phyloP scores from a whole-genome alignment of 2,329 filamentous ascomycete genomes.

The Penicillium decumbens region DNA sequence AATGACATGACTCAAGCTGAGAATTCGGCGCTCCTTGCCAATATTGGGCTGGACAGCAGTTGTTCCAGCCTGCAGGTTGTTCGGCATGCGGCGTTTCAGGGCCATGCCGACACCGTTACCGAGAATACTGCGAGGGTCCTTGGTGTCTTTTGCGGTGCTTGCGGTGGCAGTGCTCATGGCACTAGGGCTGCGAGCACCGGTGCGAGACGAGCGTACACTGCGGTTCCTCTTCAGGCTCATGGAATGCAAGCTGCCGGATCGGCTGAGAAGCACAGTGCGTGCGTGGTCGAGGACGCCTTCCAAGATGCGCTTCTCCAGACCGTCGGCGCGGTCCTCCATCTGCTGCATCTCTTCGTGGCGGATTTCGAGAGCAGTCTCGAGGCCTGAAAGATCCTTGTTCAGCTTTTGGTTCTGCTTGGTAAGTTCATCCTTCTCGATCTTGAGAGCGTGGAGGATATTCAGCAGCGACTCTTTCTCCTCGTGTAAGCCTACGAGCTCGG shows the following conservation, averaged over 20 bases:
- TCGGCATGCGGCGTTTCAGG: conserved; percentile 50
- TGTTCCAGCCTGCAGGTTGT: conserved; percentile 39
- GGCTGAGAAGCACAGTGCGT: conserved; percentile 70
- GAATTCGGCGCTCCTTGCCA: conserved; percentile 67
- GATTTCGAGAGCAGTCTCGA: conserved; percentile 84
- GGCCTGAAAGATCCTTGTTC: conserved; percentile 77
- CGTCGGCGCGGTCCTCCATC: conserved; percentile 86
- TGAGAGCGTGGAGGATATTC: conserved; percentile 49
- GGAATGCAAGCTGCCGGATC: conserved; percentile 53
- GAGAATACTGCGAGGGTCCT: conserved; percentile 35
- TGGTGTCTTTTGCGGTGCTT: conserved; percentile 33
- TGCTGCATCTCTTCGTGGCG: conserved; percentile 84
- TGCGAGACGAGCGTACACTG: conserved; percentile 34
- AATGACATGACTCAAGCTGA: conserved; percentile 85
- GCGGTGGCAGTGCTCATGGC: conserved; percentile 25
- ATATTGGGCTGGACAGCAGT: conserved; percentile 44
- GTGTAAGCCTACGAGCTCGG: conserved; percentile 47
- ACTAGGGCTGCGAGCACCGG: conserved; percentile 32
- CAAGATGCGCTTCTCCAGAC: conserved; percentile 83
- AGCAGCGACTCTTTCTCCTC: conserved; percentile 62
- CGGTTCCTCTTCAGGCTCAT: conserved; percentile 52
- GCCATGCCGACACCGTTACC: conserved; percentile 46
- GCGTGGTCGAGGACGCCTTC: conserved; percentile 97
- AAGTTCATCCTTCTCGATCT: conserved; percentile 60
- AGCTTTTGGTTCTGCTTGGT: conserved; percentile 72